Base-by-base conservation (phyloP, 2,329 filamentous ascomycete species). In the Cercospora sp. region DNA sequence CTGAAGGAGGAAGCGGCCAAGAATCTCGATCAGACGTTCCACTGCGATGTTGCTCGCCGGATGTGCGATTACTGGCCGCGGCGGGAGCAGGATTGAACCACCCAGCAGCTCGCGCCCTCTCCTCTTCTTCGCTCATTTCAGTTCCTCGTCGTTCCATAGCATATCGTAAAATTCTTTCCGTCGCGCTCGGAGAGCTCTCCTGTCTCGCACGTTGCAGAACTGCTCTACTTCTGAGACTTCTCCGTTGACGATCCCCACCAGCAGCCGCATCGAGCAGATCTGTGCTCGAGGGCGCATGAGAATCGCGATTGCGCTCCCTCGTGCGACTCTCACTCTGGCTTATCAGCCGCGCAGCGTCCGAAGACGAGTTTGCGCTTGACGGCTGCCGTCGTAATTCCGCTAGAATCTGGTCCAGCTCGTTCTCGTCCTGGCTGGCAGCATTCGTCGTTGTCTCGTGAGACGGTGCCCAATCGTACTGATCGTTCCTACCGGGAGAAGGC, bases 401-500 rank as follows among this genome's bases (percentile, higher is more conserved):
- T 61, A 82, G 74, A 60, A 82, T 80, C 57, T 77, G 76, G 59
- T 81, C 78, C 60, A 82, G 74, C 68, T 82, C 81, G 64, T 76
- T 76, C 16, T 76, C 75, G 62, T 80, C 77, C 58, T 71, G 69
- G 63, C 77, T 75, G 28, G 74, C 75, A 61, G 79, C 74, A 59
- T 26, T 59, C 31, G 53, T 53, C 45, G 73, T 75, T n/a, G 74
- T 79, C 36, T 80, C 79, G 8, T 81, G 81, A 33, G 69, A 69
- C 16, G 86, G 86, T 36, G 86, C 85, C 87, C 87, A 89, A 75
- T 88, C 86, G 77, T 89, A 88, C 53, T 88, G 78, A 64, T 80
- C 83, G 72, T 87, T 85, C 69, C 82, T 78, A 72, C 82, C 83
- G 18, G 86, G 75, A n/a, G 75, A 75, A 28, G 77, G 84, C 8